Evolutionary conservation across 2,329 filamentous ascomycete genomes (phyloP), one percentile per base, ranked within the genome.

Genomic region (Cryphonectria nitschkei): DNA sequence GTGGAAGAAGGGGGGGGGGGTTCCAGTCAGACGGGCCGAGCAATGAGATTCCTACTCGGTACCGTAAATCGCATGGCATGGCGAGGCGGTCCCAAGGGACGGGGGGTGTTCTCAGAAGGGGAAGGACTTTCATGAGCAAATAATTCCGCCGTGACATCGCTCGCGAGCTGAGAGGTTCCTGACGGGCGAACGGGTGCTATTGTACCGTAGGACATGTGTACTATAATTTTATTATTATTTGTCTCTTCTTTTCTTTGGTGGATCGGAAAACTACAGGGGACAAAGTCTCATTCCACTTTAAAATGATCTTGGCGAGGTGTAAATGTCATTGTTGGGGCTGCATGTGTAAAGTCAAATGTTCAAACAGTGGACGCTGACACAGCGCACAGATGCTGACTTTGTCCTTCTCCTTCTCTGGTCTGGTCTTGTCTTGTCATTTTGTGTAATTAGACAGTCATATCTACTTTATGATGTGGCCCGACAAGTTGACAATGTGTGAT

Each of bases 11-110:
- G 13, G 9, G n/a, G 54, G 34, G 19, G 9, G 32, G 11, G 58
- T 34, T 11, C 22, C 34, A n/a, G 58, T 61, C 58, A 61, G 58
- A 61, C 58, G 58, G 58, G 58, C 58, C 58, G 58, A 61, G 58
- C 58, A 39, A 34, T 39, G 58, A 61, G 32, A n/a, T 22, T 39
- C 34, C 58, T 61, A 19, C 19, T 61, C 58, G 34, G 32, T 61
- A 37, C 58, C 58, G 54, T 29, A 8, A 58, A 16, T 8, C 29
- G 54, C 29, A 58, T 34, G 54, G 37, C 37, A 13, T 39, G 9
- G 29, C 54, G 52, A 56, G 52, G 52, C 9, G 26, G 54, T 32
- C 29, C 26, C 26, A 11, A 56, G 26, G 29, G 29, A 16, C 19
- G 26, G 14, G 54, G 46, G 37, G 37, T 2, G 37, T 8, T 1